Conservation (phyloP, 202 grass and related monocot genomes). For the Zoysia matrella region DNA sequence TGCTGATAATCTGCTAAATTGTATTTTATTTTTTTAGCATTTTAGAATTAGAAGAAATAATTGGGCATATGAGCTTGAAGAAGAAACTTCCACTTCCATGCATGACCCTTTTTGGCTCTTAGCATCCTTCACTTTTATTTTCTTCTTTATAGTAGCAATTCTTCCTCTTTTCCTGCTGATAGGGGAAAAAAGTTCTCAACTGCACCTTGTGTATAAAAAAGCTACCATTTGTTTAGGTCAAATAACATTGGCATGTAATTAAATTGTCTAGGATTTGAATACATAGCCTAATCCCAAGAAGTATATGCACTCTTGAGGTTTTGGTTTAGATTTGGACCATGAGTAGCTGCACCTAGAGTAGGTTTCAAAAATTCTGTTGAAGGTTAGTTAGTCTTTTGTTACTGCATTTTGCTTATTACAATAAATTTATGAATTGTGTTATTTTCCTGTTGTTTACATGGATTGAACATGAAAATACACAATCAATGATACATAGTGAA, state of each 20-base stretch:
- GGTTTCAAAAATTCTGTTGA: not conserved
- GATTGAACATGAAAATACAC: not conserved
- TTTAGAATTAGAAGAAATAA: too few relatives aligned
- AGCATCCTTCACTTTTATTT: not conserved
- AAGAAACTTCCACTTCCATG: conserved; percentile 18
- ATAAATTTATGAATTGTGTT: conserved; percentile 23
- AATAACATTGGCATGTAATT: not conserved
- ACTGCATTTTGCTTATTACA: not conserved
- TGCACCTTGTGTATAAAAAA: not conserved
- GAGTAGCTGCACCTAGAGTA: conserved; percentile 13
- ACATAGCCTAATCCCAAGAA: not conserved
- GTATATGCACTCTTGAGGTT: conserved; percentile 21
- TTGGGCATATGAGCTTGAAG: not conserved
- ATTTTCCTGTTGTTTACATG: conserved; percentile 19
- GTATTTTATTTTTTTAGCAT: not conserved
- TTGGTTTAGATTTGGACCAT: conserved; percentile 18
- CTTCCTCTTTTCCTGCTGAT: not conserved
- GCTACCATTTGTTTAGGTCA: not conserved
- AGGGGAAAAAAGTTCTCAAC: not conserved
- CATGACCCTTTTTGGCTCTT: conserved; percentile 2
- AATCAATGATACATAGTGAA: conserved; percentile 15
- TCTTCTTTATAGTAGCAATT: not conserved
- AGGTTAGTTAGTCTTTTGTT: too few relatives aligned
- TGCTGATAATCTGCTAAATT: conserved; percentile 20
- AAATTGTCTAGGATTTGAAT: not conserved